Evolutionary conservation across 257 asterid species (phyloP).

Genomic region (Solanum virginianum): DNA sequence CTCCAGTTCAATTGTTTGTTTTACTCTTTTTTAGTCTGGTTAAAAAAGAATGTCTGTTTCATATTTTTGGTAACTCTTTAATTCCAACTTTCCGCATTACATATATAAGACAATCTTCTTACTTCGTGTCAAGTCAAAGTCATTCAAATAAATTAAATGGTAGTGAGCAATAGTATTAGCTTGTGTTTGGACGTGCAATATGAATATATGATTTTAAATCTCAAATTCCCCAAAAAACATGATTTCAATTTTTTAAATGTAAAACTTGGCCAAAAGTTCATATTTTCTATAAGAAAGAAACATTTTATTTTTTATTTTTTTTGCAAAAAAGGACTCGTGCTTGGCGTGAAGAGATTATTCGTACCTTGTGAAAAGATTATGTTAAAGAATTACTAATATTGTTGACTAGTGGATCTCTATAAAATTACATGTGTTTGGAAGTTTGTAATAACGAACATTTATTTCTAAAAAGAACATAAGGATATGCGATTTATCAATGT

Average conservation of each 20-base stretch:
- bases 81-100: neutral
- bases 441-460: neutral
- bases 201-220: neutral
- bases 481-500: neutral
- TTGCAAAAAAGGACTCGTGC: neutral
- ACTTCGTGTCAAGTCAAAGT: neutral
- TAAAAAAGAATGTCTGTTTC: neutral
- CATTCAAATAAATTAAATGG: neutral
- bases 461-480: neutral
- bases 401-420: neutral
- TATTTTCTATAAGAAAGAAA: neutral
- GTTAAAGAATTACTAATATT: neutral
- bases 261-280: neutral
- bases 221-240: neutral
- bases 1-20: neutral
- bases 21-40: neutral
- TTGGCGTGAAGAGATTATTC: neutral
- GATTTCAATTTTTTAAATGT: neutral
- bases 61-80: neutral
- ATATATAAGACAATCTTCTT: neutral
- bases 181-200: neutral
- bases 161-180: neutral
- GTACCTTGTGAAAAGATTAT: neutral
- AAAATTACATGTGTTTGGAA: neutral
- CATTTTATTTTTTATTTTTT: neutral